Evolutionary conservation across 441 rosid species (phyloP), one percentile per base, ranked within the genome.

Genomic region (Adansonia madagascariensis): DNA sequence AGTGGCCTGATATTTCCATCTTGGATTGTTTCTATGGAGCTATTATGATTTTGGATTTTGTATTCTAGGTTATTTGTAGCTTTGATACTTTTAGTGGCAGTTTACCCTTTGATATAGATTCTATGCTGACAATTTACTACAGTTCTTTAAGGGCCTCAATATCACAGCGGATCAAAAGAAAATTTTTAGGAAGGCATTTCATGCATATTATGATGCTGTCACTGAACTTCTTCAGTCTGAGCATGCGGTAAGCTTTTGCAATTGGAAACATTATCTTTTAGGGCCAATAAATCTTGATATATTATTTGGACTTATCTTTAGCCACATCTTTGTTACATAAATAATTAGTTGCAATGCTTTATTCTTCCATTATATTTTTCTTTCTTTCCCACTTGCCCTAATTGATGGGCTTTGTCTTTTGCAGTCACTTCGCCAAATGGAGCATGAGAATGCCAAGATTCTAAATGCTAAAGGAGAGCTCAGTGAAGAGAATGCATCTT

Each of bases 401-500:
- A 53, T 74, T 60, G 64, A 35, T 77, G 27, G 49, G 27, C 39
- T 60, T 64, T 79, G 9, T 44, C 31, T 56, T 65, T 74, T 56
- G 63, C 77, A 95, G 98, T 89, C 89, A 43, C 98, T 97, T 81
- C 91, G 91, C 73, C 99, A 92, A 78, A 94, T 97, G 98, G 99
- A 97, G 87, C 90, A 94, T 82, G 99, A 97, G 80, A 92, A 97
- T 88, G 90, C 98, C 57, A 97, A 92, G 86, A 90, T 91, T 80
- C 84, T 93, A 81, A 93, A 89, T 87, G 98, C 97, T 64, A 97
- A 95, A 87, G 99, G 99, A 82, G 99, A 97, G 86, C 94, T 93
- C 57, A 93, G 91, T 77, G 99, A 97, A 78, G 99, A 97, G 83
- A 97, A 85, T 87, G 89, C 83, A 73, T 84, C 93, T 62, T 89